Percentiles rank a stretch among this genome's conserved stretches.
Conservation (phyloP, 2,329 filamentous ascomycete species). For the Thelonectria rubi region DNA sequence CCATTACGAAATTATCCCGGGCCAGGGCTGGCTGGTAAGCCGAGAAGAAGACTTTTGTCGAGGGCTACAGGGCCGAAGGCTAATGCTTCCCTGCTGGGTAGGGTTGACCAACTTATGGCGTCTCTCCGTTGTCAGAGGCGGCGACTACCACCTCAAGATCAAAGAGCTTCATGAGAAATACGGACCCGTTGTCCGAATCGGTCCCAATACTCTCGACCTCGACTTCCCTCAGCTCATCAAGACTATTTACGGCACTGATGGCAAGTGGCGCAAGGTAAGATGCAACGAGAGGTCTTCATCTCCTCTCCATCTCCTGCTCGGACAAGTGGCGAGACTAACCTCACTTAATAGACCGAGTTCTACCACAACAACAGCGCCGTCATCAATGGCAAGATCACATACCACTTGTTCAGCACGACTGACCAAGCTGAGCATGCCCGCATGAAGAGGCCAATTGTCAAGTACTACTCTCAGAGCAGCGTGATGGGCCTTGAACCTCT, state of each 20-base stretch:
- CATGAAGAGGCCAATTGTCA: conserved; percentile 40
- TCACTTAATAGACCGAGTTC: conserved; percentile 27
- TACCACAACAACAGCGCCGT: conserved; percentile 39
- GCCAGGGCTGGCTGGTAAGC: conserved; percentile 31
- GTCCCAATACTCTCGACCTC: conserved; percentile 50
- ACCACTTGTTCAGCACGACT: conserved; percentile 39
- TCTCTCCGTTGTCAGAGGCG: conserved; percentile 42
- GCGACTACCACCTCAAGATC: conserved; percentile 42
- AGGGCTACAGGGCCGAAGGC: neutral
- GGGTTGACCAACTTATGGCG: conserved; percentile 50
- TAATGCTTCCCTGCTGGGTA: neutral
- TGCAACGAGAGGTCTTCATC: neutral
- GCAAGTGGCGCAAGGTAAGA: conserved; percentile 45
- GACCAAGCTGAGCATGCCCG: conserved; percentile 34
- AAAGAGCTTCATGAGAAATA: conserved; percentile 50
- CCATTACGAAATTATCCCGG: conserved; percentile 32
- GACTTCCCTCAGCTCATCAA: conserved; percentile 49
- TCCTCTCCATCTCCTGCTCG: no score
- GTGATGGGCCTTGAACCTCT: conserved; percentile 38
- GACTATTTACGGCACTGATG: conserved; percentile 48
- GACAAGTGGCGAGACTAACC: neutral
- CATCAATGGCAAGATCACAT: conserved; percentile 38
- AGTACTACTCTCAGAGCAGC: conserved; percentile 40
- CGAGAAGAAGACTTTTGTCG: neutral
- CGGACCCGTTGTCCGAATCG: conserved; percentile 52